Evolutionary conservation across 768 basidiomycete genomes (phyloP).

Genomic region (Collybia sp.): DNA sequence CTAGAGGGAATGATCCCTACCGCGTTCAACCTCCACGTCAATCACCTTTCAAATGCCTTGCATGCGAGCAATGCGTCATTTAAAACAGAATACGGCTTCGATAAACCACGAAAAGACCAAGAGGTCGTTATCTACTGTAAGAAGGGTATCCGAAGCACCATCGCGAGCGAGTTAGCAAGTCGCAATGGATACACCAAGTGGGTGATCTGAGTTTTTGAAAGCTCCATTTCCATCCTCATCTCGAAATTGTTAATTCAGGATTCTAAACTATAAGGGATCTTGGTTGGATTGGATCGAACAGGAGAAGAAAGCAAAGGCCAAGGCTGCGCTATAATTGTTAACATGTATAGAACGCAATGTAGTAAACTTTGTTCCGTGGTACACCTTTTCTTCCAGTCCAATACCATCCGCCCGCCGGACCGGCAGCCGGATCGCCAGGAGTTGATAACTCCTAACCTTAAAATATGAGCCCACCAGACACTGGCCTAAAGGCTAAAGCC

Average conservation of each 20-base stretch:
- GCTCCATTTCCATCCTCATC: neutral
- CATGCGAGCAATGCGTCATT: conserved; percentile 53
- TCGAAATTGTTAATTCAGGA: conserved; percentile 32
- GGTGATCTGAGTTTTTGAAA: conserved; percentile 25
- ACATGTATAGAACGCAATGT: too few species aligned
- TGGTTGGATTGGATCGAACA: conserved; percentile 83
- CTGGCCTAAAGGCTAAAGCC: too few species aligned
- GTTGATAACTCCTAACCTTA: too few species aligned
- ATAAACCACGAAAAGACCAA: conserved; percentile 65
- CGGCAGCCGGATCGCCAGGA: too few species aligned
- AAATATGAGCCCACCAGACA: too few species aligned
- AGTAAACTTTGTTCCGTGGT: too few species aligned
- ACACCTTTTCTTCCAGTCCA: too few species aligned
- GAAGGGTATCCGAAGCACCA: conserved; percentile 78
- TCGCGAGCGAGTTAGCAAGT: conserved; percentile 78
- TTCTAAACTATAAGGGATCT: conserved; percentile 79
- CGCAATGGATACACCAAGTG: conserved; percentile 76
- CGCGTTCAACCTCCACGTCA: conserved; percentile 84
- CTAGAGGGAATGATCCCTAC: conserved; percentile 91
- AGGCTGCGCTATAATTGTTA: too few species aligned
- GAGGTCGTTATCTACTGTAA: conserved; percentile 89
- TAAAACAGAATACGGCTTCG: conserved; percentile 61
- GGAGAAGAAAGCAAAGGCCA: conserved; percentile 23
- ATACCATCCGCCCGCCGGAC: too few species aligned
- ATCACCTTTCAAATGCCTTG: conserved; percentile 65